Evolutionary conservation across 108 stramenopile genomes (phyloP), one percentile per base, ranked within the genome.

Genomic region (Cyclostephanos invisitatus): DNA sequence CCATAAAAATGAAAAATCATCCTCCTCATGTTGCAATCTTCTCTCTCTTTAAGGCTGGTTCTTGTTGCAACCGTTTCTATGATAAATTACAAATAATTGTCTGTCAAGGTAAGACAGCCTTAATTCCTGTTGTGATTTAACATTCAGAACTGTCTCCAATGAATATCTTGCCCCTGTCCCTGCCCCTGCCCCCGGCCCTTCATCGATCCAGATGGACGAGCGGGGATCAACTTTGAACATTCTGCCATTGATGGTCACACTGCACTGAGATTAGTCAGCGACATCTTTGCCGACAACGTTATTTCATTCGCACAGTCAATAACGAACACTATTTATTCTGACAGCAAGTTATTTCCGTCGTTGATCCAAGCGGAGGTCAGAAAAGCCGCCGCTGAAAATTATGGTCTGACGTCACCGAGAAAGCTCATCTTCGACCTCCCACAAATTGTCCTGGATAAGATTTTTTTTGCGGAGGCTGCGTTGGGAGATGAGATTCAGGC

Each of bases 181-280:
- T 66, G 15, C 24, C 20, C 2, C 65, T 20, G 7, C 28, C 21
- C 20, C 65, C 21, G 22, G 9, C 22, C 65, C 24, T 14, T 50
- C 20, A 22, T 66, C 47, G 27, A 27, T 54, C 12, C 53, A 27
- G 80, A 76, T 35, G 76, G 74, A 44, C 63, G 75, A 18, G 75
- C 80, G 18, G 75, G 75, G 51, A 84, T 93, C 72, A 94, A 94
- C 74, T 94, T 94, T 84, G 91, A 91, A 82, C 93, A 95, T 46
- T 87, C 87, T 53, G 89, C 91, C 15, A 90, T 95, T 58, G 94
- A 95, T 70, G 94, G 94, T 0, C 94, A 95, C 78, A 95, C 91
- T 0, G 91, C 91, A 3, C 55, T 95, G 59, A 73, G 94, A 51
- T 92, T 90, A 72, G 94, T 90, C 36, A 86, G 84, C 15, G 94